Conservation (phyloP, 352 stramenopile species). For the Globisporangium megalacanthum region DNA sequence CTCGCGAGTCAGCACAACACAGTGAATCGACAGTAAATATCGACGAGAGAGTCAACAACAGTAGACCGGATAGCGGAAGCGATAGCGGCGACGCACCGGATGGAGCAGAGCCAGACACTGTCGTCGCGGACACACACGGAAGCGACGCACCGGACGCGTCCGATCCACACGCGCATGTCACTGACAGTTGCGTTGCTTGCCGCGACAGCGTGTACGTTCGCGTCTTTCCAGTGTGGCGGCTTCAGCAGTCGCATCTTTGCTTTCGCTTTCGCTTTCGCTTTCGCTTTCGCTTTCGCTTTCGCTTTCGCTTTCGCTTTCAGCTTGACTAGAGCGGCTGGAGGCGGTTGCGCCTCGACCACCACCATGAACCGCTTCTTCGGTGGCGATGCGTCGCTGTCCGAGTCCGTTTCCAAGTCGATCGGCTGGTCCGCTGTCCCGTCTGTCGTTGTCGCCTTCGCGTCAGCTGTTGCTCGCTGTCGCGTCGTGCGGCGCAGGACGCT, state of each 20-base stretch:
- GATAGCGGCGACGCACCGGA: conserved; percentile 17
- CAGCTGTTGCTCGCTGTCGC: not conserved
- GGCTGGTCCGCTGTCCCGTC: conserved; percentile 31
- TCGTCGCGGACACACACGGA: conserved; percentile 30
- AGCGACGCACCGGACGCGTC: conserved; percentile 28
- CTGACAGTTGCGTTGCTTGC: conserved; percentile 5
- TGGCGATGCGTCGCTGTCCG: conserved; percentile 20
- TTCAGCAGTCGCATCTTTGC: conserved; percentile 1
- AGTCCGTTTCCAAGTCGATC: conserved; percentile 48
- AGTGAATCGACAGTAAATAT: not conserved
- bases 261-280: conserved; percentile 1
- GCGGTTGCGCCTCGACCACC: not conserved
- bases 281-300: conserved; percentile 3
- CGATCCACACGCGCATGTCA: conserved; percentile 36
- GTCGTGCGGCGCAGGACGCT: conserved; percentile 7
- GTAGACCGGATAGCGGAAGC: conserved; percentile 1
- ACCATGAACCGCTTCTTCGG: conserved; percentile 9
- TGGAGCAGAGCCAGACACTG: conserved; percentile 29
- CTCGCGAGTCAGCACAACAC: not conserved
- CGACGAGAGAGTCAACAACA: not conserved
- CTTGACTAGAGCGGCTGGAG: not conserved
- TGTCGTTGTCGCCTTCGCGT: not conserved
- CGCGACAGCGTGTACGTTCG: conserved; percentile 21
- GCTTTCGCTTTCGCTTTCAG: conserved; percentile 1
- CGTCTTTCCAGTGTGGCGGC: conserved; percentile 11